Evolutionary conservation across 2,329 filamentous ascomycete species (phyloP).

Genomic region (Trichoderma cornu-damae): DNA sequence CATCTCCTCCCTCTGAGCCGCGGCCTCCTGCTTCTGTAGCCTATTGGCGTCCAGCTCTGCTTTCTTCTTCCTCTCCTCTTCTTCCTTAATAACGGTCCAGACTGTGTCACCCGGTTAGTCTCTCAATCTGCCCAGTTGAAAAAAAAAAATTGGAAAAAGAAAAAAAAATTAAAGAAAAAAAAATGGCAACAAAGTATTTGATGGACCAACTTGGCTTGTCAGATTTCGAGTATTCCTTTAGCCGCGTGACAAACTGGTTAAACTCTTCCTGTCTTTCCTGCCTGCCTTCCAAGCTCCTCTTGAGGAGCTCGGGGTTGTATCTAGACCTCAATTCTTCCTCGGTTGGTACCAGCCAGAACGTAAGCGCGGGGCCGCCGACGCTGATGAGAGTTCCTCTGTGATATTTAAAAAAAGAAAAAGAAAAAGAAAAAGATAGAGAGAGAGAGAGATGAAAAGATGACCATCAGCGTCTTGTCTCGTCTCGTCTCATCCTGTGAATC

Average conservation of each 20-base stretch:
- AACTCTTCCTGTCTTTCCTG: constrained; percentile 77
- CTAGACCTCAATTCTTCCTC: constrained; percentile 88
- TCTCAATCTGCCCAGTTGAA: neutral
- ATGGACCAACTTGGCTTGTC: constrained; percentile 75
- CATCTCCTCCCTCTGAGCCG: constrained; percentile 44
- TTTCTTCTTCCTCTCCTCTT: constrained; percentile 40
- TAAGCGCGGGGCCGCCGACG: constrained; percentile 80
- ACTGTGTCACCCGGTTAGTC: constrained; percentile 34
- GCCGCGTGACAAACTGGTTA: constrained; percentile 73
- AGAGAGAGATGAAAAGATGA: constrained; percentile 16
- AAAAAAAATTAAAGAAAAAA: neutral
- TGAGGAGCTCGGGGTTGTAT: constrained; percentile 94
- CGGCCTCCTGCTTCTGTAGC: constrained; percentile 39
- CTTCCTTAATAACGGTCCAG: constrained; percentile 48
- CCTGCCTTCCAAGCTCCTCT: constrained; percentile 74
- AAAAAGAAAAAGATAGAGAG: no score
- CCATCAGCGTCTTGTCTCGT: constrained; percentile 18
- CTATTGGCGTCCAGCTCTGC: constrained; percentile 33
- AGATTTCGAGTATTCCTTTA: constrained; percentile 87
- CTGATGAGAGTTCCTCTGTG: constrained; percentile 64
- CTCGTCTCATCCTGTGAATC: neutral
- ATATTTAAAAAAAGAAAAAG: no score
- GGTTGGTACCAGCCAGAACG: constrained; percentile 72
- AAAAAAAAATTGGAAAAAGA: no score
- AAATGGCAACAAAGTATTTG: no score